Base-by-base conservation (phyloP, 257 asterid genomes). In the Nicotiana knightiana region DNA sequence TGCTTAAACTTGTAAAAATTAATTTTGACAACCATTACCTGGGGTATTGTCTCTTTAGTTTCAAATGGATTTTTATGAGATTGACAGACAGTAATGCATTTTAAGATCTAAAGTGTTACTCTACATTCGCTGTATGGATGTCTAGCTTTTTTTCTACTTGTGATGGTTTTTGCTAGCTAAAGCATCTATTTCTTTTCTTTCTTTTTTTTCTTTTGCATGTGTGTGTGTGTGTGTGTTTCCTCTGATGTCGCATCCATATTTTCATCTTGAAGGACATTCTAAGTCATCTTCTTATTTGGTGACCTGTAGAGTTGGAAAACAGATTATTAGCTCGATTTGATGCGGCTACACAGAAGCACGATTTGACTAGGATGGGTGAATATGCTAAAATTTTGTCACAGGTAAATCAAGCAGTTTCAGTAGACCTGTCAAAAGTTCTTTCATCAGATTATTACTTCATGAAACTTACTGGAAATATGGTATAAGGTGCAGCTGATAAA, bases 331-430 rank as follows among this genome's bases (percentile, higher is more conserved):
- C 97, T 77, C 92, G 91, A 88, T 96, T 96, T 81, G 99, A 96
- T 83, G 91, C 89, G 58, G 99, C 99, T 77, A 93, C 99, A 35
- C 99, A 94, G 70, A 92, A 88, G 88, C 90, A 92, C 86, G 97
- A 94, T 80, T 81, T 96, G 87, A 88, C 98, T 83, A 90, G 98
- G 70, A 96, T 96, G 99, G 97, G 97, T 84, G 98, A 94, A 86
- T 96, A 98, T 90, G 99, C 98, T 51, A 96, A 96, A 84, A 94
- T 96, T 87, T 86, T 96, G 92, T 96, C 97, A 67, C 93, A 92
- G 94, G 99, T 93, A 85, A 84, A 76, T 80, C 79, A 32, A 35
- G 54, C 21, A 28, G 15, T 28, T 85, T 78, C 63, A 48, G 75
- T 79, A 13, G 54, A 37, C 26, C 43, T 51, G 17, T 51, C 63